Percentiles rank a stretch among this genome's conserved stretches.
Evolutionary conservation across 352 stramenopile genomes (phyloP).

Genomic region (Poterioochromonas sp.): DNA sequence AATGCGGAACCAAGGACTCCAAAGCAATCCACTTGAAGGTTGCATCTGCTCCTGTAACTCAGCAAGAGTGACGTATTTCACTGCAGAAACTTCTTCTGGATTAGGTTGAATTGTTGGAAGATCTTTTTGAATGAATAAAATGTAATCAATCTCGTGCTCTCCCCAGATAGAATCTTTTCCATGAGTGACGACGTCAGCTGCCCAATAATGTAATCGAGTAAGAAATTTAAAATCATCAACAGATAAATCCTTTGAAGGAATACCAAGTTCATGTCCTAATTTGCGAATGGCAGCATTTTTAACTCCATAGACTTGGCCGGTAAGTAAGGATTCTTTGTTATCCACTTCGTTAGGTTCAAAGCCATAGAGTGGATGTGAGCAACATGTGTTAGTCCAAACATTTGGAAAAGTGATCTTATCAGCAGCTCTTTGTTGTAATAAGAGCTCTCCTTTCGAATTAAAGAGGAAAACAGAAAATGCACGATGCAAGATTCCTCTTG

Average conservation of each 20-base stretch:
- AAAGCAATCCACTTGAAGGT: slow-evolving; percentile 46
- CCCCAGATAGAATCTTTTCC: slow-evolving; percentile 48
- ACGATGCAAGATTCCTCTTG: slow-evolving; percentile 63
- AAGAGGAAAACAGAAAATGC: slow-evolving; percentile 80
- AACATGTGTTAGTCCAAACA: slow-evolving; percentile 99
- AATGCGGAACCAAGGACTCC: slow-evolving; percentile 68
- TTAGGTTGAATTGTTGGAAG: slow-evolving; percentile 75
- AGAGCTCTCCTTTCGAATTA: slow-evolving; percentile 52
- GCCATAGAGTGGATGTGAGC: slow-evolving; percentile 88
- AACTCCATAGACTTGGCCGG: slow-evolving; percentile 56
- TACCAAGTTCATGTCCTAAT: slow-evolving; percentile 94
- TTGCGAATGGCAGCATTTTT: slow-evolving; percentile 90
- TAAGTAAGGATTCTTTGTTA: slow-evolving; percentile 48
- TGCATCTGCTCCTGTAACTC: slow-evolving; percentile 51
- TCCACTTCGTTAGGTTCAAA: slow-evolving; percentile 69
- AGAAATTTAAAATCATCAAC: slow-evolving; percentile 84
- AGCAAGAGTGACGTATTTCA: slow-evolving; percentile 68
- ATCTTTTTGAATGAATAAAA: slow-evolving; percentile 74
- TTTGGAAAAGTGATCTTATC: slow-evolving; percentile 98
- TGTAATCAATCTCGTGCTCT: slow-evolving; percentile 98
- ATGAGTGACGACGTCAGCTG: slow-evolving; percentile 62
- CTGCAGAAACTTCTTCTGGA: slow-evolving; percentile 77
- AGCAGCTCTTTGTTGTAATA: slow-evolving; percentile 73
- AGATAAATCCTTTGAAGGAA: slow-evolving; percentile 65
- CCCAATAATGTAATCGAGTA: slow-evolving; percentile 95